Evolutionary conservation across 2,329 filamentous ascomycete genomes (phyloP), one percentile per base, ranked within the genome.

Genomic region (Taxawa tesnikishii): DNA sequence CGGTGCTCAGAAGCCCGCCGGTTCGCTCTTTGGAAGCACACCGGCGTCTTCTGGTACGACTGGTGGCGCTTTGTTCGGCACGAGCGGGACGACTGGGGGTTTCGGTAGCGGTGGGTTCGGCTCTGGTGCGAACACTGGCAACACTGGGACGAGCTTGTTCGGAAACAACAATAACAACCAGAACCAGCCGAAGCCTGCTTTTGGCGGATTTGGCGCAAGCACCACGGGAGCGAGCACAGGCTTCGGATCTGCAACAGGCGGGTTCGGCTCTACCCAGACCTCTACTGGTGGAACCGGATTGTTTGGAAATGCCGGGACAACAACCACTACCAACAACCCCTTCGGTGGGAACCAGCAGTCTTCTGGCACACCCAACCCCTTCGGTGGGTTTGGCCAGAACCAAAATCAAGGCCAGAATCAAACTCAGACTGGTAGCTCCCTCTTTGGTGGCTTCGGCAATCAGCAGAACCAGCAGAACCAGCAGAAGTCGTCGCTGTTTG

Each of bases 291-390:
- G 43, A 5, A 42, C 42, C 6, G 41, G 45, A 11, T 34, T 54
- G 13, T 67, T 67, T 41, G 63, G 62, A 40, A 56, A 41, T 48
- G 53, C 45, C 18, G 58, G 44, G 45, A 52, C 46, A 24, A 43
- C 48, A 15, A 48, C 47, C 15, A 48, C 53, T 18, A 43, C 33
- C 41, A 41, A 37, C 42, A 43, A 46, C 23, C 32, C 36, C 18
- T 50, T 50, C 28, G 47, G 47, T n/a, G 37, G 32, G 18, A 46
- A 32, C 36, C 28, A 53, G 46, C 43, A 56, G 50, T 43, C 12
- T 40, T 45, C 41, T 34, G 42, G 48, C 38, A 41, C 12, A 8
- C 12, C 6, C 8, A n/a, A 15, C 12, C 15, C 17, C 8, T 29
- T 29, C 14, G 36, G 36, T 16, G 40, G 40, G n/a, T 43, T 44